These are phyloP conservation scores for Citrus maxima DNA, from an alignment of 345 rosid genomes.

Conservation along the genomic window DNA sequence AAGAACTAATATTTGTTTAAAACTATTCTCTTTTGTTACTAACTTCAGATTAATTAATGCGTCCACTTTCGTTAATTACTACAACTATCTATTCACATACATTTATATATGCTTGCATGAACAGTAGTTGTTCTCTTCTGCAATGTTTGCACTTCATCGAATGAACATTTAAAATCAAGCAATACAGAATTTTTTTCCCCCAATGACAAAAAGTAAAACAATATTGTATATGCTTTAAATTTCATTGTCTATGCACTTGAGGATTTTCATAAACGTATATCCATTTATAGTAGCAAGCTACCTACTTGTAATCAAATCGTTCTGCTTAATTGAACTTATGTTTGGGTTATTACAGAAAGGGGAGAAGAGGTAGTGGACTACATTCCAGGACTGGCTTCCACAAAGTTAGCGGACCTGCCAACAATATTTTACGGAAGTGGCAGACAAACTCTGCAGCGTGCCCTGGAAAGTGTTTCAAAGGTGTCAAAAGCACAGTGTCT, in stretches of 20 bases:
- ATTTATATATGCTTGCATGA: too few species aligned
- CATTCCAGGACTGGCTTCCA: slow-evolving; percentile 38
- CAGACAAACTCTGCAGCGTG: background rate
- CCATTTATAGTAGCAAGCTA: background rate
- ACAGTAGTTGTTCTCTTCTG: background rate
- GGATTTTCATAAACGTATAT: too few species aligned
- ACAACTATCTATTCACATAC: too few species aligned
- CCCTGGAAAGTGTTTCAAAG: slow-evolving; percentile 11
- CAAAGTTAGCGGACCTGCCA: slow-evolving; percentile 18
- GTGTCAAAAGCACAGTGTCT: slow-evolving; percentile 26
- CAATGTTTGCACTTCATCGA: background rate
- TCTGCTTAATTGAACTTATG: slow-evolving; percentile 8
- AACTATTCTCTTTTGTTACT: background rate
- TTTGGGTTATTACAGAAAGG: slow-evolving; percentile 14
- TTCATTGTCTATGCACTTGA: background rate
- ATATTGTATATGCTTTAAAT: background rate
- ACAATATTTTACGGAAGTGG: slow-evolving; percentile 14
- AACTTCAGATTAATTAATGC: too few species aligned
- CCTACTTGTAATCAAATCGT: too few species aligned
- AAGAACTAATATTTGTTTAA: background rate
- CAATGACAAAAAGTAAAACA: background rate
- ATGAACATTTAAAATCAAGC: background rate
- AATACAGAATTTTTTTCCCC: too few species aligned
- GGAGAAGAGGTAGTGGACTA: slow-evolving; percentile 34
- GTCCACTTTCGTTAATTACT: too few species aligned